Evolutionary conservation across 495 filamentous ascomycete genomes (phyloP), one percentile per base, ranked within the genome.

Genomic region (Collariella sp.): DNA sequence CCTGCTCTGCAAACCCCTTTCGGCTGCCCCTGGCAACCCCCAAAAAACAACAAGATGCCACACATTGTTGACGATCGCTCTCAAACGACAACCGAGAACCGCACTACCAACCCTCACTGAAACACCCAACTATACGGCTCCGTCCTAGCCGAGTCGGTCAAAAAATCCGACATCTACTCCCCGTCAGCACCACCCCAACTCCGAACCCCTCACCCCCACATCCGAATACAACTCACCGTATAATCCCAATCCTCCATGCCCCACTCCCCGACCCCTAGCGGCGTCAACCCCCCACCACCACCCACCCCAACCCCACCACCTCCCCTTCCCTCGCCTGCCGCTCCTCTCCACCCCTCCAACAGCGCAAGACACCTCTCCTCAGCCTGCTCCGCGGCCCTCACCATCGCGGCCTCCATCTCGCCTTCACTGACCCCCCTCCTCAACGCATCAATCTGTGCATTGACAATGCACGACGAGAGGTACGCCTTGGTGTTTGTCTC

Each of bases 401-500:
- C 33, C 2, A 77, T n/a, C n/a, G n/a, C 55, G 9, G 63, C 23
- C 5, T 50, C 43, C 3, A 63, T 42, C 0, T 75, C 11, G 12
- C 75, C 64, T 0, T 72, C 60, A 18, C 66, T 36, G 1, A 74
- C 2, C 11, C 75, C 69, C 18, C 56, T 55, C 61, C 68, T 66
- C 4, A 79, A 46, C 10, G 62, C 75, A 5, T 78, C 63, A 0
- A 81, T 61, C 44, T 79, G 73, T 4, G 72, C 72, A 5, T 53
- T 26, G 0, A 82, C 46, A 5, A 78, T 50, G 3, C 55, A 52
- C 0, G 64, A 56, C 23, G 82, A 62, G 23, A 84, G 38, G 40
- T 76, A 76, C 1, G 74, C 77, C 54, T 83, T 83, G n/a, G 77
- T 66, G 56, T 81, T 83, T 0, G 75, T 80, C 62, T 82, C 76